Conservation (phyloP, 192 early-diverging fungal species). For the Coemansia sp. region DNA sequence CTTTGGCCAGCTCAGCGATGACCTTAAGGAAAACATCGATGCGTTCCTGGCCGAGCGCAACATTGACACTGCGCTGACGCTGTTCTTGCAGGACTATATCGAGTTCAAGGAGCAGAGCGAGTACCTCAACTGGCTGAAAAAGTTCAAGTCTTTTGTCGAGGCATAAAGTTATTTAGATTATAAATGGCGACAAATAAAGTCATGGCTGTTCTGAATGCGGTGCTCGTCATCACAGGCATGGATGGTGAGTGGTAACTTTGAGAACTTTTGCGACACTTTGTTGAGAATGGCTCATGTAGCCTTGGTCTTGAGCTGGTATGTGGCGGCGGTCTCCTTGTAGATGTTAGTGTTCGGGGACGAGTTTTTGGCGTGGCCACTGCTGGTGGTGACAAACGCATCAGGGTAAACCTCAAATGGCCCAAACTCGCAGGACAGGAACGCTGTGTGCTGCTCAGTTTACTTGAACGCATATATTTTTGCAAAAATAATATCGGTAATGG, state of each 20-base stretch:
- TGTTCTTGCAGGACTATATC: conserved; percentile 86
- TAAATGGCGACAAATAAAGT: background rate
- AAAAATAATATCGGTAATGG: too few relatives aligned
- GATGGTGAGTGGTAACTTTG: conserved; percentile 85
- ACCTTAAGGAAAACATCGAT: conserved; percentile 68
- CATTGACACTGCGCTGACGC: conserved; percentile 76
- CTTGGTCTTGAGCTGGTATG: conserved; percentile 86
- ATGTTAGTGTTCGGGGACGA: conserved; percentile 78
- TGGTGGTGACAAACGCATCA: conserved; percentile 84
- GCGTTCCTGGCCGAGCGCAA: conserved; percentile 85
- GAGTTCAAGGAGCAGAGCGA: conserved; percentile 96
- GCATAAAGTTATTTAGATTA: conserved; percentile 20
- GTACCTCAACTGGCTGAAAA: conserved; percentile 84
- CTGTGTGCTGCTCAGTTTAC: conserved; percentile 57
- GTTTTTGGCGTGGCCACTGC: conserved; percentile 80
- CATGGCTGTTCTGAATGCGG: too few relatives aligned
- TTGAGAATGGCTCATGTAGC: conserved; percentile 69
- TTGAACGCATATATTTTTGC: too few relatives aligned
- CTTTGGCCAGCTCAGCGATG: conserved; percentile 87
- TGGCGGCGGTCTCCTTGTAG: conserved; percentile 82
- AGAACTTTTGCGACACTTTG: conserved; percentile 77
- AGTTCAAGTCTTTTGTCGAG: conserved; percentile 75
- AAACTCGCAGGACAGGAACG: conserved; percentile 68
- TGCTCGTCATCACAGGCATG: conserved; percentile 85
- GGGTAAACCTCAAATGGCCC: conserved; percentile 80